Conservation (phyloP, 805 yeast genomes). For the Yamadazyma takamatsuzukensis region DNA sequence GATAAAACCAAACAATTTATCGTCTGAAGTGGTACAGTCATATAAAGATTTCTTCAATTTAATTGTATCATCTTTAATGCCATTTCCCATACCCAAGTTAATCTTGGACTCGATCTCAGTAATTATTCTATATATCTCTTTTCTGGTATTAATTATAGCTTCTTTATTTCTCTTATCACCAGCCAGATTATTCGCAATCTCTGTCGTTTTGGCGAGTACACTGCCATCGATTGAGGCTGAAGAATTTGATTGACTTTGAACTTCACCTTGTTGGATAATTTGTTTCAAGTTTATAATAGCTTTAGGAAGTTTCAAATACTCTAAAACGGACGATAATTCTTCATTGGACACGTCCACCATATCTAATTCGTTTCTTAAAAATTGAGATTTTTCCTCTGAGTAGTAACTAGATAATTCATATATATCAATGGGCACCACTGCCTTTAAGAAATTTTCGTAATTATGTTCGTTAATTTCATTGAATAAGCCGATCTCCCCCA, state of each 20-base stretch:
- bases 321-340: slow-evolving; percentile 75
- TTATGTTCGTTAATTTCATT: slow-evolving; percentile 35
- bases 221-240: slow-evolving; percentile 1
- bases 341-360: slow-evolving; percentile 72
- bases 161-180: slow-evolving; percentile 35
- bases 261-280: slow-evolving; percentile 18
- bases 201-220: slow-evolving; percentile 14
- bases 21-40: slow-evolving; percentile 61
- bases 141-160: slow-evolving; percentile 26
- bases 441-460: slow-evolving; percentile 59
- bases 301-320: slow-evolving; percentile 72
- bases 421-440: slow-evolving; percentile 79
- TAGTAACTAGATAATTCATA: slow-evolving; percentile 85
- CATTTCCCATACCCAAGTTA: neutral
- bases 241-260: neutral
- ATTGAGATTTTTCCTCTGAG: slow-evolving; percentile 82
- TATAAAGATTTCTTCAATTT: slow-evolving; percentile 55
- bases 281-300: slow-evolving; percentile 54
- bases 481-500: slow-evolving; percentile 45
- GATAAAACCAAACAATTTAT: slow-evolving; percentile 47
- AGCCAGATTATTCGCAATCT: slow-evolving; percentile 20
- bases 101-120: slow-evolving; percentile 27
- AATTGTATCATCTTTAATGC: slow-evolving; percentile 51
- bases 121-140: slow-evolving; percentile 33
- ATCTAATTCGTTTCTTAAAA: slow-evolving; percentile 72